Conservation (phyloP, 2,329 filamentous ascomycete species). For the Fusarium keratoplasticum region DNA sequence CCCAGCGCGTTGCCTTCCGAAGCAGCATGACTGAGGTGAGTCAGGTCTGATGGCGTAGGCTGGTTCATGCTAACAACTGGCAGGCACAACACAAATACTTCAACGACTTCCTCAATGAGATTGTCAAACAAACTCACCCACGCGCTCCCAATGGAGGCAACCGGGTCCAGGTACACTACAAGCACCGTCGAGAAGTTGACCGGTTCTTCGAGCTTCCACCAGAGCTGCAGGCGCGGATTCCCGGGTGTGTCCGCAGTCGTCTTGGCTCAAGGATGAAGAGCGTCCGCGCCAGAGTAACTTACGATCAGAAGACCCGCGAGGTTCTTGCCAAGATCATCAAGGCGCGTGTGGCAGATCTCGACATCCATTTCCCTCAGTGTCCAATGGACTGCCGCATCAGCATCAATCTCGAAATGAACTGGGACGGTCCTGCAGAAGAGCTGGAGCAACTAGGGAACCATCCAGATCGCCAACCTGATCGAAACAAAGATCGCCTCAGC, state of each 20-base stretch:
- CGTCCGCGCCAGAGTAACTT: constrained; percentile 71
- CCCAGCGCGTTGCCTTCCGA: constrained; percentile 75
- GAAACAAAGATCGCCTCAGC: constrained; percentile 90
- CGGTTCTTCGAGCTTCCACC: constrained; percentile 82
- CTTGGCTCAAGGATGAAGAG: constrained; percentile 61
- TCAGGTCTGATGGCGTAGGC: constrained; percentile 3
- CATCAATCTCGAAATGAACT: constrained; percentile 93
- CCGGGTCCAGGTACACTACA: constrained; percentile 78
- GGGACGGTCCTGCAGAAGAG: constrained; percentile 74
- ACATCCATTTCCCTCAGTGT: constrained; percentile 81
- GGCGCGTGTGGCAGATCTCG: constrained; percentile 86
- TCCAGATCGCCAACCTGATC: constrained; percentile 64
- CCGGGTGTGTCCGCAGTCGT: constrained; percentile 71
- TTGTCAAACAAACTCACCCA: constrained; percentile 69
- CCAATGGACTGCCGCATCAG: constrained; percentile 93
- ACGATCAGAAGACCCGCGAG: constrained; percentile 77
- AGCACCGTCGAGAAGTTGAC: constrained; percentile 85
- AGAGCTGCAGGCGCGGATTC: constrained; percentile 69
- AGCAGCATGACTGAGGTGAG: constrained; percentile 91
- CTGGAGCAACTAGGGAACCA: constrained; percentile 57
- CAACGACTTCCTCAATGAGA: constrained; percentile 85
- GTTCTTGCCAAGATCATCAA: constrained; percentile 90
- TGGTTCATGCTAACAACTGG: constrained; percentile 27
- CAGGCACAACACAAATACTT: constrained; percentile 83
- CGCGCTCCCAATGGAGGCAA: constrained; percentile 59